Evolutionary conservation across 768 basidiomycete species (phyloP).

Genomic region (Boletus sp.): DNA sequence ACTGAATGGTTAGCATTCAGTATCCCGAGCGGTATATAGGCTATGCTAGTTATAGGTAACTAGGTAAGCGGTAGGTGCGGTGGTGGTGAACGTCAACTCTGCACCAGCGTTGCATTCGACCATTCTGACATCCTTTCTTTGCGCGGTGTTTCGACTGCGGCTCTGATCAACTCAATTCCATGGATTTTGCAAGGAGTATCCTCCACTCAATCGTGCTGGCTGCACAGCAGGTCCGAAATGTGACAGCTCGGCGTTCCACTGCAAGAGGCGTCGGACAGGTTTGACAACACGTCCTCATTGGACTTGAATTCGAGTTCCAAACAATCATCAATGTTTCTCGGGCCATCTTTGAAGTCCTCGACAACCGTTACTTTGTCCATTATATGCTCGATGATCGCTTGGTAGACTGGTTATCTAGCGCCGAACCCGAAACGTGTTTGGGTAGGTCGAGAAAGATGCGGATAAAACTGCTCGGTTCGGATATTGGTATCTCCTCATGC

Average conservation of each 20-base stretch:
- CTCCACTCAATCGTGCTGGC: background rate
- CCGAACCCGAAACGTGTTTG: slow-evolving; percentile 8
- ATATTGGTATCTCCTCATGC: no score
- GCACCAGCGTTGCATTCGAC: no score
- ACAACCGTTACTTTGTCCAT: background rate
- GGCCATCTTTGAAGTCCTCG: slow-evolving; percentile 3
- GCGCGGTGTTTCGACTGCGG: no score
- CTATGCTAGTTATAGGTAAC: no score
- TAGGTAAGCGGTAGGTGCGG: no score
- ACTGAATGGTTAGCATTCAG: no score
- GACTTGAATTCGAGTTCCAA: slow-evolving; percentile 3
- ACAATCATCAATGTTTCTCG: slow-evolving; percentile 2
- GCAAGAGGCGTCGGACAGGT: background rate
- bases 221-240: background rate
- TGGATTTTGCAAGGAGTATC: slow-evolving; percentile 6
- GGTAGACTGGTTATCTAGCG: slow-evolving; percentile 1
- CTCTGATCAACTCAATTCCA: background rate
- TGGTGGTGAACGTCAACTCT: no score
- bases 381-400: slow-evolving; percentile 7
- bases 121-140: no score
- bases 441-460: background rate
- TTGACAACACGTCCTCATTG: slow-evolving; percentile 4
- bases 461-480: no score
- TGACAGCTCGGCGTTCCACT: background rate
- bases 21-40: no score